Base-by-base conservation (phyloP, 257 asterid species). In the Marsdenia floribunda region DNA sequence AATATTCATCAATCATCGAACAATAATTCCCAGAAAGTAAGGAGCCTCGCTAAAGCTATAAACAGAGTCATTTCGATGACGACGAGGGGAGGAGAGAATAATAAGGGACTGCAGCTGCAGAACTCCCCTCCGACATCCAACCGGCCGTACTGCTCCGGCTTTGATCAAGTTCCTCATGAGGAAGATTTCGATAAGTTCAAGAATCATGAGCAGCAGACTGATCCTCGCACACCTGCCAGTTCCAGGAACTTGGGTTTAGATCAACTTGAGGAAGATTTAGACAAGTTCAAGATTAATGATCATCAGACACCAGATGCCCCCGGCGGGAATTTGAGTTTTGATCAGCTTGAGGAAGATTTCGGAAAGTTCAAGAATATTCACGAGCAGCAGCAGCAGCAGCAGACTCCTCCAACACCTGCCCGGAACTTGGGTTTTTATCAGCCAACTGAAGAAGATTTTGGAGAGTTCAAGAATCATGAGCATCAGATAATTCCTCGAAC, bases 11-110 rank as follows among this genome's bases (percentile, higher is more conserved):
- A 44, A 8, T 44, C 49, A 44, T 44, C 47, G 2, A 65, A 69
- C 70, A 58, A 60, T 26, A 77, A 57, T 73, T 78, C 72, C 63
- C 65, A 57, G 53, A 88, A 80, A 77, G 84, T 82, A 72, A 86
- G 78, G 73, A 80, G 81, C 74, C 71, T 86, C 11, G 63, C 59
- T 77, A 83, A 75, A 75, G 82, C 85, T 33, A 85, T 88, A 86
- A 84, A 83, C 53, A 82, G 79, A 74, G 78, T 66, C 70, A 58
- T 85, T 0, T 58, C 83, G 11, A 78, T 40, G 46, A 40, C 46
- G 7, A 40, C 0, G 74, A 37, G 80, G 83, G 4, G 78, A 42
- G 14, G 46, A 40, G 49, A 11, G 1, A 11, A 11, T 6, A 6
- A 44, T 10, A 44, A 0, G 12, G 49, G 49, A 44, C 12, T 44